Conservation (phyloP, 2,329 filamentous ascomycete genomes). For the Fragosphaeria purpurea region DNA sequence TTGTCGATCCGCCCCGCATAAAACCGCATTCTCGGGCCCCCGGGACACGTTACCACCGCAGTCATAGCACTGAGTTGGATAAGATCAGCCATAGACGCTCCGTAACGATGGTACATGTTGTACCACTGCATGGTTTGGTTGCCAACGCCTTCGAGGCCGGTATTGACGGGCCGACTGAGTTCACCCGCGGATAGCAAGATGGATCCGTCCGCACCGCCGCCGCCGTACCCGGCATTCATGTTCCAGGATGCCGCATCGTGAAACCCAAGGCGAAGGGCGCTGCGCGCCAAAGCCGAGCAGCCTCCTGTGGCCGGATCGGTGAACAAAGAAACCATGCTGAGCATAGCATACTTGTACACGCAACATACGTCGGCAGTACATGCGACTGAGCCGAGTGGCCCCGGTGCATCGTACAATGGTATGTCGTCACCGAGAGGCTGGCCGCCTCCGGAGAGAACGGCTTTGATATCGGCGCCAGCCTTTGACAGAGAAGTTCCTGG, state of each 20-base stretch:
- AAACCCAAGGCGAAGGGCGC: slow-evolving; percentile 33
- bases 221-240: slow-evolving; percentile 14
- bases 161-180: slow-evolving; percentile 28
- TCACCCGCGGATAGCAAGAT: slow-evolving; percentile 28
- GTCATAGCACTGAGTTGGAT: slow-evolving; percentile 38
- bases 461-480: slow-evolving; percentile 28
- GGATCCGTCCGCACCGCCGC: slow-evolving; percentile 31
- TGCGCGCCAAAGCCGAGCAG: slow-evolving; percentile 30
- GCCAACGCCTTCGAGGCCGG: slow-evolving; percentile 32
- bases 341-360: slow-evolving; percentile 27
- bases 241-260: slow-evolving; percentile 36
- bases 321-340: slow-evolving; percentile 25
- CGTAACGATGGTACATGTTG: slow-evolving; percentile 25
- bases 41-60: slow-evolving; percentile 38
- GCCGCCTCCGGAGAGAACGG: slow-evolving; percentile 23
- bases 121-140: slow-evolving; percentile 27
- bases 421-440: slow-evolving; percentile 12
- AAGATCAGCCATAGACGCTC: slow-evolving; percentile 40
- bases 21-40: slow-evolving; percentile 36
- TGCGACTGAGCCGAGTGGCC: slow-evolving; percentile 18
- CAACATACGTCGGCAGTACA: slow-evolving; percentile 19
- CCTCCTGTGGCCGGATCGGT: slow-evolving; percentile 14
- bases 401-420: slow-evolving; percentile 12
- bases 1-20: slow-evolving; percentile 38
- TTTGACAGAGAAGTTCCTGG: slow-evolving; percentile 21